Evolutionary conservation across 2,329 filamentous ascomycete species (phyloP), one percentile per base, ranked within the genome.

Genomic region (Nemania sp.): DNA sequence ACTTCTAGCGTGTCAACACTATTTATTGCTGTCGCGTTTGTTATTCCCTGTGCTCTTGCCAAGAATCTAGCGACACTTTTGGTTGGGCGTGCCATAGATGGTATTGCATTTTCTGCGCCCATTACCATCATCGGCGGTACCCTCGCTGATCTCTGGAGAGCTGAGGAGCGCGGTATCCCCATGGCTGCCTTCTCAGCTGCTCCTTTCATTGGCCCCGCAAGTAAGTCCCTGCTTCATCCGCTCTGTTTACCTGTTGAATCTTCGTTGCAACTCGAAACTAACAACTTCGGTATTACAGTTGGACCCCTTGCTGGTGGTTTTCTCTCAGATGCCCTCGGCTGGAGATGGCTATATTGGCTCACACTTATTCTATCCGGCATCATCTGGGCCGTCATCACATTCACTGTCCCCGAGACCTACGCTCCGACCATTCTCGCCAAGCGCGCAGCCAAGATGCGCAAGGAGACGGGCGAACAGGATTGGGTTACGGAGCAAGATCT

Each of bases 401-500:
- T 97, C 80, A 96, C 93, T n/a, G 90, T 97, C 0, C 93, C 93
- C 1, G 94, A 97, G 80, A 97, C 94, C 0, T 97, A 96, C 78
- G 90, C 93, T 0, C 93, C 94, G 0, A 92, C 89, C 0, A 89
- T 97, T 58, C 87, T 98, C 18, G 86, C 88, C 60, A 82, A 81
- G 32, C 87, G 93, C 13, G 94, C 94, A 2, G 84, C 85, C 75
- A 92, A 92, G 78, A 82, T 96, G 68, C 87, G 93, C 60, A 88
- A 90, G 76, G 79, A 88, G 35, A 91, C 92, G 1, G 89, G 90
- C 24, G 87, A 93, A 69, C 72, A 82, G 1, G 87, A 87, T 68
- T 91, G 90, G 76, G 91, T 93, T 45, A 95, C 93, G 0, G 92
- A 96, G 79, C 87, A 91, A 75, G 93, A 97, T 62, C 87, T 97